Evolutionary conservation across 1,284 basidiomycete genomes (phyloP).

Genomic region (Leccinum angustisporum): DNA sequence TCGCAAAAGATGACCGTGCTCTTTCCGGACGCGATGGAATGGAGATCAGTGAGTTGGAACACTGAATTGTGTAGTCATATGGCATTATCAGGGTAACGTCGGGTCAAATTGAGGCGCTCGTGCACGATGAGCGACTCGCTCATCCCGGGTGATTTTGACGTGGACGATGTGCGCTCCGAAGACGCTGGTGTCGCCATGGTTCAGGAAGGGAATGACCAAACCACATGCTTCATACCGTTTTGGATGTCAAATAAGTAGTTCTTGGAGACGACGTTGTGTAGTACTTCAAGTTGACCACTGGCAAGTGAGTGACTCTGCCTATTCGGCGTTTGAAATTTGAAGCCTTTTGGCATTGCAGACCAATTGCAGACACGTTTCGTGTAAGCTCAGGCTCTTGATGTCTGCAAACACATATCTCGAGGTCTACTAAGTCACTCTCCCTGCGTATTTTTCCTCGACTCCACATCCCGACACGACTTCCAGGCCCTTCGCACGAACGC

Average conservation of each 20-base stretch:
- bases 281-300: too few relatives aligned
- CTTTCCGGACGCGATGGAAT: conserved; percentile 52
- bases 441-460: too few relatives aligned
- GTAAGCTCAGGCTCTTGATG: too few relatives aligned
- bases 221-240: too few relatives aligned
- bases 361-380: too few relatives aligned
- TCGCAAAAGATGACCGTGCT: conserved; percentile 78
- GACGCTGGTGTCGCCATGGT: conserved; percentile 74
- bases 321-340: too few relatives aligned
- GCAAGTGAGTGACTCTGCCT: too few relatives aligned
- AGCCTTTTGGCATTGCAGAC: too few relatives aligned
- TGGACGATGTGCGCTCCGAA: conserved; percentile 90
- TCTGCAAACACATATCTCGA: too few relatives aligned
- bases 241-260: conserved; percentile 37
- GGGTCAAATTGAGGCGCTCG: conserved; percentile 8
- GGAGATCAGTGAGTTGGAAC: conserved; percentile 56
- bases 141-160: conserved; percentile 88
- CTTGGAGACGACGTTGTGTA: conserved; percentile 48
- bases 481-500: conserved; percentile 1
- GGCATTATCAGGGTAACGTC: conserved; percentile 46
- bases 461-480: background rate
- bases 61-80: conserved; percentile 48
- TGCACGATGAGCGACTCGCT: conserved; percentile 49
- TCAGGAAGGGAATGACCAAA: conserved; percentile 9
- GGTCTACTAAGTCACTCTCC: too few relatives aligned